Base-by-base conservation (phyloP, 768 basidiomycete species). In the Harrya chromipes region DNA sequence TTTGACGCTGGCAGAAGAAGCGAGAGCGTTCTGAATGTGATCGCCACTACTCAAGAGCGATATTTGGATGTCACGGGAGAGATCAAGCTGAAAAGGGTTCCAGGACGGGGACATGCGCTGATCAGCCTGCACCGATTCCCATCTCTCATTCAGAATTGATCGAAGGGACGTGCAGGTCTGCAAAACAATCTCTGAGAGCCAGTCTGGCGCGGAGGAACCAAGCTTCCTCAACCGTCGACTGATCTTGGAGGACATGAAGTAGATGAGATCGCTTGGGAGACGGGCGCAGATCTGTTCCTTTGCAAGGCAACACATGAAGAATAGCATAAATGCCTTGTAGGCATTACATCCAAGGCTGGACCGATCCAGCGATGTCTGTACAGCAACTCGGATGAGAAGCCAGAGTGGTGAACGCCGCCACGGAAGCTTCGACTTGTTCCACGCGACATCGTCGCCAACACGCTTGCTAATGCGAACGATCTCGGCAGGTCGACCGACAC, bases 271-370 rank as follows among this genome's bases (percentile, higher is more conserved):
- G 36, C 53, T 67, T 4, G 56, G 29, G 14, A 58, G 41, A 12
- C 61, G 46, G 0, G 1, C 9, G 2, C 49, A 40, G 0, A 62
- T 43, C 4, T 63, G 66, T 5, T 57, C 23, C 3, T 58, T 31
- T 2, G 74, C 54, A 2, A 67, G 47, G 20, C 53, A 34, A 6
- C 69, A 55, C 31, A 74, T 56, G 43, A 79, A 61, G 41, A 69
- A 79, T 2, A 74, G 36, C 57, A 80, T 72, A 60, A 82, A 82
- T 2, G 31, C 10, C 45, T 82, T 82, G 63, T 82, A 82, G 0
- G 60, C 56, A 12, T 35, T 37, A 13, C 38, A 5, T 1, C 55
- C 59, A 3, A 47, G 40, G 34, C 46, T n/a, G 17, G 44, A 46
- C 13, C 29, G 46, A 13, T 50, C 50, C 7, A 72, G 35, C 0